Conservation (phyloP, 192 early-diverging fungal species). For the Mortierella alpina region DNA sequence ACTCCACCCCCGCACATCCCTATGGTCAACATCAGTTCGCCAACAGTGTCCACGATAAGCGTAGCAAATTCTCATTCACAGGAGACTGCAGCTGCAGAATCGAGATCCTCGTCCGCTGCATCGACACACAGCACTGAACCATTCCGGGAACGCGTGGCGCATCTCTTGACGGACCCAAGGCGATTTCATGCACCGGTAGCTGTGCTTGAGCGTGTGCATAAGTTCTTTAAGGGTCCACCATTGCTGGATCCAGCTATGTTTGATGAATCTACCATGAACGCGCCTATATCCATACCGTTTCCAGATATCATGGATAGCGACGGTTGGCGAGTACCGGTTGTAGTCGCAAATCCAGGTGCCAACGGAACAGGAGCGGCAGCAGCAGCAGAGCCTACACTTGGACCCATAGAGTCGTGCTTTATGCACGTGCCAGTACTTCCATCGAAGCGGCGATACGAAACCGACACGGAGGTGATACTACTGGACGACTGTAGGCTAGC, state of each 20-base stretch:
- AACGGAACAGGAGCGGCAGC: too few species aligned
- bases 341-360: not conserved
- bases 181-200: conserved; percentile 35
- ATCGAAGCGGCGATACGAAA: conserved; percentile 40
- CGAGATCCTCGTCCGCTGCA: not conserved
- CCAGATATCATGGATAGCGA: conserved; percentile 52
- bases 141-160: conserved; percentile 7
- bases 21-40: not conserved
- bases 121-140: not conserved
- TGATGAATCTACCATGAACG: conserved; percentile 22
- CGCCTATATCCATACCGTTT: conserved; percentile 30
- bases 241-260: conserved; percentile 40
- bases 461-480: conserved; percentile 37
- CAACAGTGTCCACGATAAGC: not conserved
- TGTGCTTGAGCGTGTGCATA: conserved; percentile 21
- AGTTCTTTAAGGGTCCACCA: conserved; percentile 33
- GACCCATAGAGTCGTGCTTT: conserved; percentile 39
- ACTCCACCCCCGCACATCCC: not conserved
- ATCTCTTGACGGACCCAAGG: conserved; percentile 27
- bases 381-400: not conserved
- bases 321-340: conserved; percentile 20
- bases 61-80: not conserved
- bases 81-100: not conserved
- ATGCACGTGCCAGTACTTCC: conserved; percentile 46
- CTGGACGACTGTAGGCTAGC: conserved; percentile 38